Evolutionary conservation across 2,329 filamentous ascomycete species (phyloP), one percentile per base, ranked within the genome.

Genomic region (Neocatenulostroma microsporum): DNA sequence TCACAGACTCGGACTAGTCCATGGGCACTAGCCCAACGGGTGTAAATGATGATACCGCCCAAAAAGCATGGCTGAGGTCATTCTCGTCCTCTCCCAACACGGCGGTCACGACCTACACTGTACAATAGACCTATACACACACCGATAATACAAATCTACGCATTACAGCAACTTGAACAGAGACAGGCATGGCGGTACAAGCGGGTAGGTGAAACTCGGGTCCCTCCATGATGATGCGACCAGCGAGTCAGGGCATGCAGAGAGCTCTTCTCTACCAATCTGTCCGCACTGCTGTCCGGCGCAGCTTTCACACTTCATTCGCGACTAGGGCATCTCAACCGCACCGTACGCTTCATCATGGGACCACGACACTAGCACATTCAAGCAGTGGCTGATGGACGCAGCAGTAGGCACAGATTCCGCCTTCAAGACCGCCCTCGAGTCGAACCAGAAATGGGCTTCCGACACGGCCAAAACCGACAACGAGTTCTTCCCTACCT

Each of bases 381-480:
- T 26, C 24, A 30, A 37, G 17, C 20, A 18, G 9, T 30, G 14
- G 13, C 27, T 31, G 14, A 20, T 13, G 10, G 21, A n/a, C n/a
- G n/a, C n/a, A n/a, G n/a, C n/a, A n/a, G n/a, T n/a, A n/a, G n/a
- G n/a, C n/a, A 13, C 32, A 48, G 45, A 47, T 23, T 46, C 50
- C 45, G 49, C 47, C 37, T 56, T 53, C 48, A 42, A 46, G 27
- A 41, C 74, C 53, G 76, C 78, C 42, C 62, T 87, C 51, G 72
- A 72, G 62, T 76, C 73, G 50, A 87, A 87, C 66, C 73, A 76
- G 47, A 69, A 77, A 47, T 88, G 82, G 80, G 78, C 80, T 24
- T 67, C 72, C 40, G 74, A 79, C 50, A 79, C 78, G 47, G 62
- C 70, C 33, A 68, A 76, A 45, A 69, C 78, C 51, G 76, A 87